Percentiles rank a stretch among this genome's conserved stretches.
These are phyloP conservation scores for Pseudognaphalium luteoalbum DNA, from an alignment of 129 eudicot genomes.

Conservation along the genomic window DNA sequence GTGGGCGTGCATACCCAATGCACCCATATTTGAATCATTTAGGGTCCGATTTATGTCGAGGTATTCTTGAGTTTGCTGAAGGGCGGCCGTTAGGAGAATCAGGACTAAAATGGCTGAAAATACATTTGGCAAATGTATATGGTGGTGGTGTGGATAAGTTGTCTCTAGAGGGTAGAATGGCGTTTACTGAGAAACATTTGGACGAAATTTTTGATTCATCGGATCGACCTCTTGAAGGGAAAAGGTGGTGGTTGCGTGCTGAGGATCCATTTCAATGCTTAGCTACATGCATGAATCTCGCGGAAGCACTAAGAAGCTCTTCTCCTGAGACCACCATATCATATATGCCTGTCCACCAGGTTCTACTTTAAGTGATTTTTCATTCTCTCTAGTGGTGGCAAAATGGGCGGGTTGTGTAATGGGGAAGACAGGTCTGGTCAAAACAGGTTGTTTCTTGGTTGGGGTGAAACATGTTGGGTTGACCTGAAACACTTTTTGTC, in stretches of 20 bases:
- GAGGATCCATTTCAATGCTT: constrained; percentile 97
- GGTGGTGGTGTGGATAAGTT: constrained; percentile 94
- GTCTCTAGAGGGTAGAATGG: constrained; percentile 69
- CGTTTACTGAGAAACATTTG: constrained; percentile 75
- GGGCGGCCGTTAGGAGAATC: constrained; percentile 93
- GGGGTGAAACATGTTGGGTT: not conserved
- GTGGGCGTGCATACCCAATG: constrained; percentile 99
- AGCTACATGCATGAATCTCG: constrained; percentile 76
- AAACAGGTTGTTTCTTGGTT: not conserved
- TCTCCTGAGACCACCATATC: constrained; percentile 80
- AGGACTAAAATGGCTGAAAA: constrained; percentile 82
- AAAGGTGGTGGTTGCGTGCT: constrained; percentile 89
- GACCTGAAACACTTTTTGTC: not conserved
- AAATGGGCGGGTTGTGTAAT: not conserved
- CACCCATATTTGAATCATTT: constrained; percentile 92
- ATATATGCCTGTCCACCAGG: constrained; percentile 91
- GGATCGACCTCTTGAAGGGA: constrained; percentile 95
- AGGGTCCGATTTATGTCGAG: constrained; percentile 96
- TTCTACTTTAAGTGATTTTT: not conserved
- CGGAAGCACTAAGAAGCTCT: constrained; percentile 81
- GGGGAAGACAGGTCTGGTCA: not conserved
- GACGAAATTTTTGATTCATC: constrained; percentile 94
- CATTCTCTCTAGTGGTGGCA: not conserved
- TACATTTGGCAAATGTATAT: constrained; percentile 80
- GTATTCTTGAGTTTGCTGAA: constrained; percentile 92